Evolutionary conservation across 2,329 filamentous ascomycete species (phyloP).

Genomic region (Ilyonectria robusta): DNA sequence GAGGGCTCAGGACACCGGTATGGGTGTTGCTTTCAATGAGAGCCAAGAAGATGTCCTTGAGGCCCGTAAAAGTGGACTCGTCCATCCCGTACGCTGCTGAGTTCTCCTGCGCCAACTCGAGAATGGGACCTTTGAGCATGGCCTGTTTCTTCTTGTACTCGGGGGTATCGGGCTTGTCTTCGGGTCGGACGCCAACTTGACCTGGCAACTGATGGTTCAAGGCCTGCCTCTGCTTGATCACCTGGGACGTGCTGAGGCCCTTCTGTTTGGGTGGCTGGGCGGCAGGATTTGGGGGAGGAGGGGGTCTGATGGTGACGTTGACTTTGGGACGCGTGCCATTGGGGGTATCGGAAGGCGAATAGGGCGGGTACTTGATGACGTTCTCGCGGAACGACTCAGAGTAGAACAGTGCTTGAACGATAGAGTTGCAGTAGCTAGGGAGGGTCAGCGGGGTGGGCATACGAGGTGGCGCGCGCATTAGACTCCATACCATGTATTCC

Average conservation of each 20-base stretch:
- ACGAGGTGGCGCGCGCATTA: slow-evolving; percentile 18
- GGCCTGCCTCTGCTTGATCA: slow-evolving; percentile 69
- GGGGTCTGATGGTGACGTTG: slow-evolving; percentile 73
- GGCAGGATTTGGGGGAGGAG: slow-evolving; percentile 64
- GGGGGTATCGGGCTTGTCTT: slow-evolving; percentile 94
- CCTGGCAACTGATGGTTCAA: slow-evolving; percentile 69
- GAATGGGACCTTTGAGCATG: slow-evolving; percentile 86
- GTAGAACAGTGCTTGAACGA: slow-evolving; percentile 97
- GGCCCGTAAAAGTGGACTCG: slow-evolving; percentile 92
- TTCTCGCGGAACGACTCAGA: slow-evolving; percentile 94
- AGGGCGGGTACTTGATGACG: slow-evolving; percentile 89
- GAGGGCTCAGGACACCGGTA: slow-evolving; percentile 91
- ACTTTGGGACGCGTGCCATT: slow-evolving; percentile 71
- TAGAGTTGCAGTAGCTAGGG: slow-evolving; percentile 95
- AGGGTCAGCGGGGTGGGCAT: slow-evolving; percentile 38
- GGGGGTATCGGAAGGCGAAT: slow-evolving; percentile 78
- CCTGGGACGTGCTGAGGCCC: slow-evolving; percentile 68
- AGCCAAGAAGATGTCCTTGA: slow-evolving; percentile 97
- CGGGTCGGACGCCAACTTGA: slow-evolving; percentile 74
- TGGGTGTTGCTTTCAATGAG: slow-evolving; percentile 85
- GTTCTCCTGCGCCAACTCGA: slow-evolving; percentile 88
- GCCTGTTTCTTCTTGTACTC: slow-evolving; percentile 99
- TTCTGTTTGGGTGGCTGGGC: slow-evolving; percentile 61
- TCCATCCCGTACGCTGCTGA: slow-evolving; percentile 88
- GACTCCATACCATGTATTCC: slow-evolving; percentile 90